Base-by-base conservation (phyloP, 805 yeast genomes). In the Yamadazyma paraphyllophila region DNA sequence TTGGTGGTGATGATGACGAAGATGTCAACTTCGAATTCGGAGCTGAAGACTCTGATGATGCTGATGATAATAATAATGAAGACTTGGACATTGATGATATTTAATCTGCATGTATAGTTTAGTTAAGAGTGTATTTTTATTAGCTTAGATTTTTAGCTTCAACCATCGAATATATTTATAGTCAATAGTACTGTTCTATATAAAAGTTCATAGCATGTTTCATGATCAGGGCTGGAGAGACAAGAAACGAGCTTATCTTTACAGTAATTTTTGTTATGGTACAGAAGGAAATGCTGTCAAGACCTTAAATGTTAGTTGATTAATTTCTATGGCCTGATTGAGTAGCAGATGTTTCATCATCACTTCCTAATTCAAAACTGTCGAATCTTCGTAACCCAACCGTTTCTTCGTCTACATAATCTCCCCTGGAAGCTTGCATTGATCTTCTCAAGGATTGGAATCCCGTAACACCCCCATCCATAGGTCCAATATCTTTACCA, bases 11-110 rank as follows among this genome's bases (percentile, higher is more conserved):
- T 58, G 95, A 90, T 40, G 98, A 91, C 51, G 98, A 91, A 58
- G 99, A 94, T 61, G 96, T 90, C 67, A 92, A 92, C 81, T 90
- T 92, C 71, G 98, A 92, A 76, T 94, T 94, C 71, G 98, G 97
- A 69, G 91, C 85, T 63, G 96, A 88, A 51, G 89, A 87, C 53
- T 90, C 81, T 48, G 87, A 80, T 45, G 90, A 81, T 17, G 90
- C 80, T 11, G 91, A 83, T 32, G 82, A 78, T 41, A 82, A 78
- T 41, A 82, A 77, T 45, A 87, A 82, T 57, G 76, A n/a, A n/a
- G n/a, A 71, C 48, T 81, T 90, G 67, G 96, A 91, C 74, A 91
- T 94, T 63, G 98, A 92, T 71, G 98, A 94, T 73, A 91, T 92
- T 67, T 92, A 80, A 41, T 12, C 36, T 30, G 41, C 46, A 37